phyloP scores from a whole-genome alignment of 257 asterid genomes.

The Schizonepeta tenuifolia region DNA sequence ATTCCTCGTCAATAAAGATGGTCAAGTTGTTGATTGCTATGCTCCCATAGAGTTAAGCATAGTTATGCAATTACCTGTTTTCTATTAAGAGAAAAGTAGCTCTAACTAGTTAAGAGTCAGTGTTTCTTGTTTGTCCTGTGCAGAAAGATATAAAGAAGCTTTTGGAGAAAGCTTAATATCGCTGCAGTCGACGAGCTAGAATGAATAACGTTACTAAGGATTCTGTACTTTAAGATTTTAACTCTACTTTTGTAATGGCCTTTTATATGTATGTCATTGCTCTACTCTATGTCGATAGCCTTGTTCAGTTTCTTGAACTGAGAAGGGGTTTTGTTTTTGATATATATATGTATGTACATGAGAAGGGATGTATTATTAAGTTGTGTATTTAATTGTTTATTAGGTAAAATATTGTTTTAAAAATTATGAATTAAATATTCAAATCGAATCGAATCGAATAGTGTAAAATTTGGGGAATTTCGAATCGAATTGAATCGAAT shows the following conservation, averaged over 20 bases:
- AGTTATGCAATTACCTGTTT: not conserved
- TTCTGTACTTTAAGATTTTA: not conserved
- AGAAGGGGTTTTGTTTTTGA: not conserved
- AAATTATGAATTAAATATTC: too few relatives aligned
- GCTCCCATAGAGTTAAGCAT: constrained; percentile 83
- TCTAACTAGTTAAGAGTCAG: not conserved
- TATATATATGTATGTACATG: too few relatives aligned
- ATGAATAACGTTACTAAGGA: constrained; percentile 27
- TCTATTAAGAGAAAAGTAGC: too few relatives aligned
- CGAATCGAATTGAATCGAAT: too few relatives aligned
- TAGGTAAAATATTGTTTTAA: too few relatives aligned
- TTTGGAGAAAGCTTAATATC: constrained; percentile 49
- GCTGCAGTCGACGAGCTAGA: not conserved
- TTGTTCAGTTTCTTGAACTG: not conserved
- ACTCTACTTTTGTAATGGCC: constrained; percentile 19
- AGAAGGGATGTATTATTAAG: too few relatives aligned
- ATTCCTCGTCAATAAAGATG: constrained; percentile 80
- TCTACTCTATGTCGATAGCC: not conserved
- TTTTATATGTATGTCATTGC: not conserved
- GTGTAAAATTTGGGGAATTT: too few relatives aligned
- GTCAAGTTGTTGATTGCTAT: constrained; percentile 79
- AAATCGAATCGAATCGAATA: too few relatives aligned
- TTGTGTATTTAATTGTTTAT: too few relatives aligned
- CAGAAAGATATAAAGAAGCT: too few relatives aligned
- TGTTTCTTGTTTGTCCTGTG: constrained; percentile 39